Evolutionary conservation across 2,329 filamentous ascomycete genomes (phyloP), one percentile per base, ranked within the genome.

Genomic region (Plenodomus biglobosus): DNA sequence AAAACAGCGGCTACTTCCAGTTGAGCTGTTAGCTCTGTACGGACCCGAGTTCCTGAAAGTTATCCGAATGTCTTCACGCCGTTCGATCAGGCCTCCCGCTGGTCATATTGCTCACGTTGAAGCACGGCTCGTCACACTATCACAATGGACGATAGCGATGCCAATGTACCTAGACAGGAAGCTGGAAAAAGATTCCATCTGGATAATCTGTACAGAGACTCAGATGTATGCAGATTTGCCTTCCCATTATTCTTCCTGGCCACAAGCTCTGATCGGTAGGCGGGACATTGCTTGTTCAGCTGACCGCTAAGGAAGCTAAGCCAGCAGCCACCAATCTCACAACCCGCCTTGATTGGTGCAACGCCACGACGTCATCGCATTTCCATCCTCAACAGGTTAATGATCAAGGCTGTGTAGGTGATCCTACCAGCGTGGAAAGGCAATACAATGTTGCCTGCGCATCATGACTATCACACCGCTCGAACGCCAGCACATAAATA

Each of bases 321-420:
- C 40, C 17, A 39, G 45, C 41, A 55, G 56, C 58, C 54, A 56
- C 51, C 36, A 36, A 50, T 49, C 21, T 46, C 38, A 27, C 42
- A 38, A 40, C 49, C 37, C 8, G 22, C 37, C 20, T 16, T 52
- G 38, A 41, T 58, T 58, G 59, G 55, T 46, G 19, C 20, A 37
- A 38, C 21, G 21, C 24, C 27, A 39, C 47, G 47, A 53, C 50
- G 51, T 59, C 50, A 56, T 44, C 40, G 20, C 34, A 48, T 49
- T 39, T 36, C 41, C 39, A 24, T 39, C 17, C 34, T 35, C 27
- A 40, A 19, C 38, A 40, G 30, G 35, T 41, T 41, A 32, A 46
- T 3, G 32, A 52, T 40, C 39, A 55, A n/a, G 58, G 58, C 58
- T 59, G 53, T 59, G 58, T 44, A 44, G 46, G 38, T 27, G 52